Conservation (phyloP, 1,139 yeast species). For the Yamadazyma aaseri region DNA sequence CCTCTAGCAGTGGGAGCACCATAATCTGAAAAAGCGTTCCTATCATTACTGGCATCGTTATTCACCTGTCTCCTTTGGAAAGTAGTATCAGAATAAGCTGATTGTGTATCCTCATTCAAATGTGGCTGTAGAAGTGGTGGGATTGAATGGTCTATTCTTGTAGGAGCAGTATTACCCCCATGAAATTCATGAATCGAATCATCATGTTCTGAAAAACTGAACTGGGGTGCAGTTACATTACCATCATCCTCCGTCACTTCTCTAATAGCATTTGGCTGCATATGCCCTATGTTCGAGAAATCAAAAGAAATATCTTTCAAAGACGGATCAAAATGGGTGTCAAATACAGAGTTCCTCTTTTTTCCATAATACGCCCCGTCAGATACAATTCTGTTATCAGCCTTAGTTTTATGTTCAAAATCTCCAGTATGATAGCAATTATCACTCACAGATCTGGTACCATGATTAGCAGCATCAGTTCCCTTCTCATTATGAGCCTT, state of each 20-base stretch:
- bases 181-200: slow-evolving; percentile 6
- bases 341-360: slow-evolving; percentile 16
- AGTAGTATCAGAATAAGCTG: slow-evolving; percentile 9
- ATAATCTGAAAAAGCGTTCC: slow-evolving; percentile 9
- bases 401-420: not conserved
- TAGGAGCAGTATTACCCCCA: not conserved
- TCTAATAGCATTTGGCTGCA: slow-evolving; percentile 2
- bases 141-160: slow-evolving; percentile 1
- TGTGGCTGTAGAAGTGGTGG: slow-evolving; percentile 5
- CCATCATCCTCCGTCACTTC: slow-evolving; percentile 1
- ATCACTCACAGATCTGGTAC: slow-evolving; percentile 2
- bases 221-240: slow-evolving; percentile 3
- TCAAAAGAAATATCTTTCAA: slow-evolving; percentile 15
- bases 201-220: slow-evolving; percentile 11
- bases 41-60: slow-evolving; percentile 1
- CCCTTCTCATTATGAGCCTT: too few species aligned
- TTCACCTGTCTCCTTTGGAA: slow-evolving; percentile 3
- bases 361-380: slow-evolving; percentile 13
- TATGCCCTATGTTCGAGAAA: slow-evolving; percentile 6
- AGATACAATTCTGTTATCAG: slow-evolving; percentile 9
- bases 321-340: slow-evolving; percentile 18
- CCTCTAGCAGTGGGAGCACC: slow-evolving; percentile 9
- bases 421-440: not conserved
- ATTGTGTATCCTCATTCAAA: slow-evolving; percentile 5
- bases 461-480: too few species aligned